A percentile compares a stretch with the other conserved stretches of the same genome.
Conservation (phyloP, 169 alveolate genomes). For the Cryptosporidium parvum region DNA sequence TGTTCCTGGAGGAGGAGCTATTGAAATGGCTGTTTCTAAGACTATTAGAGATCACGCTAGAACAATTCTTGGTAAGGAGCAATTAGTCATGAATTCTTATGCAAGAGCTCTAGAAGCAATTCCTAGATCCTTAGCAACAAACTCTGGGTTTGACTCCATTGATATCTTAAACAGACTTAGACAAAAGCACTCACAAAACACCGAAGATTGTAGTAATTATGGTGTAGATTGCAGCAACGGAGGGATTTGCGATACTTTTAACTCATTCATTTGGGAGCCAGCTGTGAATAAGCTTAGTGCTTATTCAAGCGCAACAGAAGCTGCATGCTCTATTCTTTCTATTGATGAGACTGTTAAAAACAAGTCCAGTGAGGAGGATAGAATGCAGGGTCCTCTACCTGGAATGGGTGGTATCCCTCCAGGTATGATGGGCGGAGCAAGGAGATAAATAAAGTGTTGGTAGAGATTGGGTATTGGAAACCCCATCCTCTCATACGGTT, state of each 20-base stretch:
- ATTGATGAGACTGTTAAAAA: slow-evolving; percentile 97
- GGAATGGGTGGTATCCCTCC: slow-evolving; percentile 57
- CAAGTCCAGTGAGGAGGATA: slow-evolving; percentile 86
- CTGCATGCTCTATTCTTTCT: slow-evolving; percentile 95
- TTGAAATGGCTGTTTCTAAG: slow-evolving; percentile 86
- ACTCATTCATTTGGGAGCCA: slow-evolving; percentile 96
- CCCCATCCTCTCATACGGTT: background rate
- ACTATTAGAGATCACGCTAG: slow-evolving; percentile 86
- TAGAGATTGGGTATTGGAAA: background rate
- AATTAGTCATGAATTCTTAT: slow-evolving; percentile 91
- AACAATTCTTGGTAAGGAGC: slow-evolving; percentile 92
- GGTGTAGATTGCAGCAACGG: slow-evolving; percentile 95
- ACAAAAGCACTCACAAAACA: slow-evolving; percentile 89
- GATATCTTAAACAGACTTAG: slow-evolving; percentile 94
- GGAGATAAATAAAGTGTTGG: background rate
- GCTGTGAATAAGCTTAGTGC: slow-evolving; percentile 94
- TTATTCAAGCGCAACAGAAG: slow-evolving; percentile 97
- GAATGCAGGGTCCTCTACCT: slow-evolving; percentile 73
- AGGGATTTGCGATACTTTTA: slow-evolving; percentile 88
- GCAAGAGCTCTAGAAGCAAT: slow-evolving; percentile 97
- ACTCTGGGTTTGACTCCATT: slow-evolving; percentile 95
- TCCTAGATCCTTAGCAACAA: slow-evolving; percentile 96
- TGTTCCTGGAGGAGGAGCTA: slow-evolving; percentile 99
- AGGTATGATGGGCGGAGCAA: slow-evolving; percentile 34
- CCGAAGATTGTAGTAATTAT: slow-evolving; percentile 88